phyloP scores from a whole-genome alignment of 192 early-diverging fungal genomes.

The Podila epicladia region DNA sequence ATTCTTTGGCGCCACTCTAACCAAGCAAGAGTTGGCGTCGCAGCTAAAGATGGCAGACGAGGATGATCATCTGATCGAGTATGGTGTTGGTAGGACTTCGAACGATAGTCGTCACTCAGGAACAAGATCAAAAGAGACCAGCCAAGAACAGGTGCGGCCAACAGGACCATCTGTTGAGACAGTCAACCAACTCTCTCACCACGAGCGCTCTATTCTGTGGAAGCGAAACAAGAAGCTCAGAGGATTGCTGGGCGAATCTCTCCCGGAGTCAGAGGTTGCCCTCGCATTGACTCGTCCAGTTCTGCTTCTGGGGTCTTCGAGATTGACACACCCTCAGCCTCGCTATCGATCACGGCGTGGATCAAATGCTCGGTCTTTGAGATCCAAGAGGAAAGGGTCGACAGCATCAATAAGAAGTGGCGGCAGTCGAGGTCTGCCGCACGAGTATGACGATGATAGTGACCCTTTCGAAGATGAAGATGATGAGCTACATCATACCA shows the following conservation, averaged over 20 bases:
- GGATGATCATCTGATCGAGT: background rate
- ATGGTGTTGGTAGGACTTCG: background rate
- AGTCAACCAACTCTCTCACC: conserved; percentile 45
- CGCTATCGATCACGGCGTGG: background rate
- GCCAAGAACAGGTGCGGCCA: background rate
- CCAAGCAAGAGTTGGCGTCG: conserved; percentile 23
- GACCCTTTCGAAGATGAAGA: conserved; percentile 1
- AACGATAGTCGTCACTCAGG: conserved; percentile 7
- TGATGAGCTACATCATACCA: background rate
- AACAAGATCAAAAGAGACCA: background rate
- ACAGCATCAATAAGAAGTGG: background rate
- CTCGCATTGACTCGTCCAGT: conserved; percentile 40
- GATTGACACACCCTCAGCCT: background rate
- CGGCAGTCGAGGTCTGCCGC: background rate
- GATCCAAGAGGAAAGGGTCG: background rate
- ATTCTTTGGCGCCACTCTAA: conserved; percentile 41
- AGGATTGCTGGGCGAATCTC: conserved; percentile 42
- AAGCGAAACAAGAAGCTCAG: conserved; percentile 53
- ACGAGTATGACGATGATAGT: background rate
- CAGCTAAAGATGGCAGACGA: conserved; percentile 30
- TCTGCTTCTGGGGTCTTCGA: background rate
- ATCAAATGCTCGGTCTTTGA: background rate
- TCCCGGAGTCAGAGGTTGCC: conserved; percentile 43
- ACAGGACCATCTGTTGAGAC: conserved; percentile 3
- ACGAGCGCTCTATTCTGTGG: conserved; percentile 43